phyloP scores from a whole-genome alignment of 257 asterid species.

The Solanum pinnatisectum region DNA sequence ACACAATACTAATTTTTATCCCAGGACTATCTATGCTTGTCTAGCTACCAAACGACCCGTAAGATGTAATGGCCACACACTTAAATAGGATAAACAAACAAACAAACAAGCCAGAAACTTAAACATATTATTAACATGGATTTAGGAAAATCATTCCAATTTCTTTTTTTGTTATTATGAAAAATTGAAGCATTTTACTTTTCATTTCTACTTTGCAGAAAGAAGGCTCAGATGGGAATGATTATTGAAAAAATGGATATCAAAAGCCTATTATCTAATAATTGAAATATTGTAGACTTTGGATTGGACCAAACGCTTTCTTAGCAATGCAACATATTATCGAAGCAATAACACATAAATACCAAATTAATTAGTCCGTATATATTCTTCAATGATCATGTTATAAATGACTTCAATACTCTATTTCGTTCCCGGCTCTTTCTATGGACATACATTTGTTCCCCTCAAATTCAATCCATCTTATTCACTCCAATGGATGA shows the following conservation, averaged over 20 bases:
- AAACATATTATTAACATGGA: not conserved
- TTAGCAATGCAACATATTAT: constrained; percentile 25
- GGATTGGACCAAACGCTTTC: constrained; percentile 47
- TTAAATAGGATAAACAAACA: not conserved
- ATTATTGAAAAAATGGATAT: constrained; percentile 5
- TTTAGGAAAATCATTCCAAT: not conserved
- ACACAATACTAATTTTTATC: too few relatives aligned
- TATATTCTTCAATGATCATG: constrained; percentile 11
- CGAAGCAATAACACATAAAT: constrained; percentile 11
- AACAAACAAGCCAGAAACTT: not conserved
- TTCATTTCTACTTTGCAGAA: constrained; percentile 17
- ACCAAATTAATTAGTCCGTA: constrained; percentile 1
- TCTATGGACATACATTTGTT: constrained; percentile 5
- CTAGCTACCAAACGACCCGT: not conserved
- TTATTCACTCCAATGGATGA: constrained; percentile 5
- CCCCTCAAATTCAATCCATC: constrained; percentile 1
- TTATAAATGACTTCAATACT: constrained; percentile 11
- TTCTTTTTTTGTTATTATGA: not conserved
- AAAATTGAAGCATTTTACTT: not conserved
- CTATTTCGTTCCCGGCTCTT: constrained; percentile 12
- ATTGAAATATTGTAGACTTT: constrained; percentile 21
- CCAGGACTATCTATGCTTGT: too few relatives aligned
- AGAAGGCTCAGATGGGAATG: constrained; percentile 14
- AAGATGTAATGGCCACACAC: not conserved
- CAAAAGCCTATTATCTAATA: not conserved